A percentile compares a stretch with the other conserved stretches of the same genome.
Conservation (phyloP, 805 yeast genomes). For the Metschnikowia sp. region DNA sequence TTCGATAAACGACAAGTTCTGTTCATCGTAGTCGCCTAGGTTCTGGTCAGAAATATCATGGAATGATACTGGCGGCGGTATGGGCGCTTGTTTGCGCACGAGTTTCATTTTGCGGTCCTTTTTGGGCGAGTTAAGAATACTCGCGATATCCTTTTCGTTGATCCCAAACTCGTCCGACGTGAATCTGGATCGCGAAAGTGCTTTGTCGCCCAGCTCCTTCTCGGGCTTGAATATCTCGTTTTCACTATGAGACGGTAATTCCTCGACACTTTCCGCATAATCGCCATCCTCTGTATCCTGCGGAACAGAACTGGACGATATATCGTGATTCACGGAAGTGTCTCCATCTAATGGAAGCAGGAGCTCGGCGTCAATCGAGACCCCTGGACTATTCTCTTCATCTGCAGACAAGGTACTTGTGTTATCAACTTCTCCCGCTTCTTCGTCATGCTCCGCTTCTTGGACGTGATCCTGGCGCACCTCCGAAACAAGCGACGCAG, state of each 20-base stretch:
- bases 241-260: not conserved
- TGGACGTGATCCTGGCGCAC: conserved; percentile 1
- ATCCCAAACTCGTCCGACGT: conserved; percentile 19
- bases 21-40: conserved; percentile 36
- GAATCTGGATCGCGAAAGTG: conserved; percentile 9
- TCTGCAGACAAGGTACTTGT: not conserved
- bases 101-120: conserved; percentile 23
- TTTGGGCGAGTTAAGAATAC: conserved; percentile 21
- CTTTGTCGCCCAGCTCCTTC: not conserved
- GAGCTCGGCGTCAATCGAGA: not conserved
- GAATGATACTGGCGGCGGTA: conserved; percentile 16
- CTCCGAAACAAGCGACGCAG: conserved; percentile 6
- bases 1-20: conserved; percentile 28
- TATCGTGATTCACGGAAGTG: not conserved
- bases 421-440: not conserved
- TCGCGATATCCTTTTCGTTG: conserved; percentile 16
- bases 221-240: not conserved
- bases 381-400: not conserved
- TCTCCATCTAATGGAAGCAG: not conserved
- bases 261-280: conserved; percentile 3
- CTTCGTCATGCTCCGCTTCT: not conserved
- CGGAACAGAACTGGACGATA: not conserved
- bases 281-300: conserved; percentile 8
- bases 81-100: conserved; percentile 2
- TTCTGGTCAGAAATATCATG: conserved; percentile 29